Conservation (phyloP, 2,329 filamentous ascomycete genomes). For the Colletotrichum chrysophilum region DNA sequence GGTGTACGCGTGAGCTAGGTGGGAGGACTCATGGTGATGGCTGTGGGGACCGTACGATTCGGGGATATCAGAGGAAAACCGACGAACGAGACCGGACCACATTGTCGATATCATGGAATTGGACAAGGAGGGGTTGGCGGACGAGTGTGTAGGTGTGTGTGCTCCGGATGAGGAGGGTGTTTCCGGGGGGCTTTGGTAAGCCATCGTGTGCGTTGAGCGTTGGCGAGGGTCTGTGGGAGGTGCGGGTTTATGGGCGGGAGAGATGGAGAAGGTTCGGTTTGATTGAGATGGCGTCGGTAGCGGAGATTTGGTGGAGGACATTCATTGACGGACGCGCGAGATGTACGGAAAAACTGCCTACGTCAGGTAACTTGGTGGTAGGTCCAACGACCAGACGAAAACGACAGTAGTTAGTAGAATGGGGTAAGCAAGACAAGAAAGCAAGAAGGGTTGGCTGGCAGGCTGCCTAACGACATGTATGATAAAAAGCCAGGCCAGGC, state of each 20-base stretch:
- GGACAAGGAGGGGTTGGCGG: constrained; percentile 31
- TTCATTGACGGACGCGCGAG: neutral
- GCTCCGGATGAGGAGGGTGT: constrained; percentile 29
- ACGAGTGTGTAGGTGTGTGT: constrained; percentile 30
- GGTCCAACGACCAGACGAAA: neutral
- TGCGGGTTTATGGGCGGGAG: neutral
- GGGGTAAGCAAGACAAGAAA: neutral
- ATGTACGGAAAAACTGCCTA: neutral
- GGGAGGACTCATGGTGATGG: constrained; percentile 23
- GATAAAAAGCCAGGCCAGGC: neutral
- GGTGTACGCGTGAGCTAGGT: constrained; percentile 29
- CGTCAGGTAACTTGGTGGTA: neutral
- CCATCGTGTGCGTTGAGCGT: neutral
- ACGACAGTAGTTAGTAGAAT: neutral
- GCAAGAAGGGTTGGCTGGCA: neutral
- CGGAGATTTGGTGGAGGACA: neutral
- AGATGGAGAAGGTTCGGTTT: neutral
- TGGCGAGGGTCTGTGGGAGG: neutral
- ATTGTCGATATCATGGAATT: constrained; percentile 41
- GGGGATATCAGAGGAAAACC: constrained; percentile 60
- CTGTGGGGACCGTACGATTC: constrained; percentile 28
- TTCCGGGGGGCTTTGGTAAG: constrained; percentile 15
- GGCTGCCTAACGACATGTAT: neutral
- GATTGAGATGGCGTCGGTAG: neutral
- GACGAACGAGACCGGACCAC: constrained; percentile 70